phyloP scores from a whole-genome alignment of 345 rosid genomes.

The Schrenkiella parvula region DNA sequence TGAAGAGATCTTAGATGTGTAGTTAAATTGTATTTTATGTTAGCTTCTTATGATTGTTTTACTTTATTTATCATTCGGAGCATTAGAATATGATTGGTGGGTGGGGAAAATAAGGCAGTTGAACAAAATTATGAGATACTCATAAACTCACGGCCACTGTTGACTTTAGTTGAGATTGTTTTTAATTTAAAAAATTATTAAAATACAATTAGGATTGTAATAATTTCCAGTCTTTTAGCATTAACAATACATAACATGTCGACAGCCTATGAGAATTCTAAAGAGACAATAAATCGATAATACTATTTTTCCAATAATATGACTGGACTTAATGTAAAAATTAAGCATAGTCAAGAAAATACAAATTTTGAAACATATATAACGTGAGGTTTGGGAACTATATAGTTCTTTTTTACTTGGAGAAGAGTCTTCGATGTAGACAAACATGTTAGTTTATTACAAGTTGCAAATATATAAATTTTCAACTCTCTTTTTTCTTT shows the following conservation, averaged over 20 bases:
- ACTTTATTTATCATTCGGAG: background rate
- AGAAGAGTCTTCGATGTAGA: constrained; percentile 8
- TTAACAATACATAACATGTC: constrained; percentile 16
- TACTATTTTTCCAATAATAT: background rate
- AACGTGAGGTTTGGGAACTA: constrained; percentile 4
- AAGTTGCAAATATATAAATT: background rate
- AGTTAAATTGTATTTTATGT: background rate
- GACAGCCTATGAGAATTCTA: background rate
- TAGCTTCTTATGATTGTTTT: background rate
- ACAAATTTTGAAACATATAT: background rate
- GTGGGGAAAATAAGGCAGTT: background rate
- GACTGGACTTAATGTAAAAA: background rate
- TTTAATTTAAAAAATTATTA: background rate
- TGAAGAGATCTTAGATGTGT: background rate
- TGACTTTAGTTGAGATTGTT: constrained; percentile 10
- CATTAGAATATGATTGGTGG: background rate
- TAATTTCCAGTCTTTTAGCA: no score
- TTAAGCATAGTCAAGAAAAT: constrained; percentile 4
- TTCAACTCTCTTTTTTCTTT: background rate
- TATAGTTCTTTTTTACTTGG: background rate
- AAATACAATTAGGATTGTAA: no score
- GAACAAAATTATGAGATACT: background rate
- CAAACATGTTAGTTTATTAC: background rate
- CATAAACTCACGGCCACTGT: background rate
- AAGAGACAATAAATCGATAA: background rate